Evolutionary conservation across 1,139 yeast genomes (phyloP), one percentile per base, ranked within the genome.

Genomic region (Candida tunisiensis): DNA sequence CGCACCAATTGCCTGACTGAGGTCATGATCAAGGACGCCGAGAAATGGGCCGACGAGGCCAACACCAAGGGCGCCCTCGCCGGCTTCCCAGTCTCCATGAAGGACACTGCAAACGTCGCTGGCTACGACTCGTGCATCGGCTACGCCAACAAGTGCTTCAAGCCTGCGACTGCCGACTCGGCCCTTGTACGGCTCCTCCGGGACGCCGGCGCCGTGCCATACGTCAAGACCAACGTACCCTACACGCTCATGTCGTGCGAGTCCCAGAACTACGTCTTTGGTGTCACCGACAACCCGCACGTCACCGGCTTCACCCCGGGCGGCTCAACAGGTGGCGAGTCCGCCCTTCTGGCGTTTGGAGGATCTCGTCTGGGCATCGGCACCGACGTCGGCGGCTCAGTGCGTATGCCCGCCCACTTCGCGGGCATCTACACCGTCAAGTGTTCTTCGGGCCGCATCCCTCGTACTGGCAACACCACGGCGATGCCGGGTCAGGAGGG

Each of bases 301-400:
- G 63, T 68, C 37, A 49, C 53, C 15, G 37, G 39, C 2, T 47
- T 65, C 22, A 47, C 67, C 1, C 45, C 63, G 9, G 75, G 77
- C 16, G 78, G 78, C 1, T 61, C 70, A 5, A 59, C 69, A 9
- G 77, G 77, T 6, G 78, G 78, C 23, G 75, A 67, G 41, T 73
- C 69, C 8, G 62, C 74, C 0, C 44, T 69, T 17, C 40, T 66
- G 17, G 69, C 61, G 1, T 44, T 61, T 13, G 55, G 55, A 23
- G 74, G 66, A 5, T 20, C 22, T 4, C 22, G 14, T 8, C 35
- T 66, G 19, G 75, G 74, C 0, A 46, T 68, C 25, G 74, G 75
- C 3, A 63, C 74, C 8, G 78, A 71, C 42, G 66, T 71, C 36
- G 78, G 75, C 10, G 78, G 78, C 6, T 10, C 65, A 21, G 66